phyloP scores from a whole-genome alignment of 257 asterid genomes.

The Fraxinus americana region DNA sequence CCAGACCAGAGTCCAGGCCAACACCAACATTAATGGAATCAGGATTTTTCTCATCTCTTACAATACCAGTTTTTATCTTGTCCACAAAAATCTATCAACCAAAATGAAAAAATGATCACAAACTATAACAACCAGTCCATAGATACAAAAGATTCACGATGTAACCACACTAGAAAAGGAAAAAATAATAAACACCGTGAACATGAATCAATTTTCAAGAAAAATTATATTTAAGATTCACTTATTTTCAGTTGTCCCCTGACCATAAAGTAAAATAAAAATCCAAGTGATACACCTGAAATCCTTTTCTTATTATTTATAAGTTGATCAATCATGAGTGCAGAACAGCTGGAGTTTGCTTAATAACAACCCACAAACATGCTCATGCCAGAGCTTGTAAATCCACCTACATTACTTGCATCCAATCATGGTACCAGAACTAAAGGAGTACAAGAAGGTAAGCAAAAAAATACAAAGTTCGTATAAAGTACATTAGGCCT shows the following conservation, averaged over 20 bases:
- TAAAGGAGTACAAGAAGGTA: background rate
- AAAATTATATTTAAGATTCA: background rate
- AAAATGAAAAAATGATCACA: conserved; percentile 8
- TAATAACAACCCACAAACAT: too few relatives aligned
- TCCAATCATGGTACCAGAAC: background rate
- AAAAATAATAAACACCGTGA: background rate
- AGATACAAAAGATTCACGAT: background rate
- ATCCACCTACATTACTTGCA: background rate
- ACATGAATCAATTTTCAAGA: background rate
- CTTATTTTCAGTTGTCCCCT: background rate
- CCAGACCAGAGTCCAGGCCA: conserved; percentile 75
- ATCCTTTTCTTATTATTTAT: too few relatives aligned
- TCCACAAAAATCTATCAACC: conserved; percentile 63
- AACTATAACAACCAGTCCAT: conserved; percentile 8
- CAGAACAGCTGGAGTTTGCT: too few relatives aligned
- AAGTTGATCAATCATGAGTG: too few relatives aligned
- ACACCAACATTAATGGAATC: conserved; percentile 50
- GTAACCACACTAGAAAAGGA: background rate
- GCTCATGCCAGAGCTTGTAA: too few relatives aligned
- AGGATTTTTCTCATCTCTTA: conserved; percentile 39
- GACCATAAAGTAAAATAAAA: background rate
- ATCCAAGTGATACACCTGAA: background rate
- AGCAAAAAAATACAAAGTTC: background rate
- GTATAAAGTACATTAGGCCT: background rate
- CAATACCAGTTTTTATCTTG: conserved; percentile 55